A percentile compares a stretch with the other conserved stretches of the same genome.
Evolutionary conservation across 495 filamentous ascomycete genomes (phyloP).

Genomic region (Aspergillus carlsbadensis): DNA sequence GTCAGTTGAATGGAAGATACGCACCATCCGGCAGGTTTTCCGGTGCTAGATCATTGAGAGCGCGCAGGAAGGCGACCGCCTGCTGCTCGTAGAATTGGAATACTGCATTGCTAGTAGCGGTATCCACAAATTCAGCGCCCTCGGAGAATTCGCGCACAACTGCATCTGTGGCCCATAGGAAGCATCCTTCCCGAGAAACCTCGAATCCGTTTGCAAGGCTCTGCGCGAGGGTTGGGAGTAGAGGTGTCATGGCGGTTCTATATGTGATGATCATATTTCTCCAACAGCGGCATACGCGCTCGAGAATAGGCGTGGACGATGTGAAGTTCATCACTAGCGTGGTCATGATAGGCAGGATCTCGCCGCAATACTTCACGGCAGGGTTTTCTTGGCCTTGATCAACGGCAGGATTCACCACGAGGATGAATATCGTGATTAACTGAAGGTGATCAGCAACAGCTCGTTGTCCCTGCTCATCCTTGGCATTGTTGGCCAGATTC

Average conservation of each 20-base stretch:
- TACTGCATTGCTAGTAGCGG: slow-evolving; percentile 79
- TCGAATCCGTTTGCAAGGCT: slow-evolving; percentile 83
- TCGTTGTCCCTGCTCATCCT: slow-evolving; percentile 74
- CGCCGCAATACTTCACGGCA: slow-evolving; percentile 92
- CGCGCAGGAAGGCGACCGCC: slow-evolving; percentile 78
- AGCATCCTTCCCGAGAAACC: slow-evolving; percentile 87
- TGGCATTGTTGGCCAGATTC: slow-evolving; percentile 79
- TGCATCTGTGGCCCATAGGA: slow-evolving; percentile 94
- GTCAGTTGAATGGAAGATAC: slow-evolving; percentile 12
- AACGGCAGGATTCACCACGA: slow-evolving; percentile 76
- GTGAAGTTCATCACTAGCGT: slow-evolving; percentile 84
- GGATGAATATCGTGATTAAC: slow-evolving; percentile 84
- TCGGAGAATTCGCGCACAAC: slow-evolving; percentile 94
- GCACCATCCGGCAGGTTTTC: slow-evolving; percentile 83
- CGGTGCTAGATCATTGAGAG: slow-evolving; percentile 82
- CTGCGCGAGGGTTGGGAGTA: slow-evolving; percentile 81
- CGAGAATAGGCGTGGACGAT: slow-evolving; percentile 80
- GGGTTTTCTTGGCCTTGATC: slow-evolving; percentile 74
- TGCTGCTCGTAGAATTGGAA: slow-evolving; percentile 95
- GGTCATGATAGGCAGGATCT: slow-evolving; percentile 83
- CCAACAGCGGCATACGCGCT: slow-evolving; percentile 93
- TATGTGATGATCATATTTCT: slow-evolving; percentile 95
- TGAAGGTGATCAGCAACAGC: slow-evolving; percentile 88
- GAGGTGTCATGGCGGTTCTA: slow-evolving; percentile 79
- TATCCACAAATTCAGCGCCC: slow-evolving; percentile 79